These are phyloP conservation scores for Saturnispora diversa DNA, from an alignment of 805 yeast genomes.

Conservation along the genomic window DNA sequence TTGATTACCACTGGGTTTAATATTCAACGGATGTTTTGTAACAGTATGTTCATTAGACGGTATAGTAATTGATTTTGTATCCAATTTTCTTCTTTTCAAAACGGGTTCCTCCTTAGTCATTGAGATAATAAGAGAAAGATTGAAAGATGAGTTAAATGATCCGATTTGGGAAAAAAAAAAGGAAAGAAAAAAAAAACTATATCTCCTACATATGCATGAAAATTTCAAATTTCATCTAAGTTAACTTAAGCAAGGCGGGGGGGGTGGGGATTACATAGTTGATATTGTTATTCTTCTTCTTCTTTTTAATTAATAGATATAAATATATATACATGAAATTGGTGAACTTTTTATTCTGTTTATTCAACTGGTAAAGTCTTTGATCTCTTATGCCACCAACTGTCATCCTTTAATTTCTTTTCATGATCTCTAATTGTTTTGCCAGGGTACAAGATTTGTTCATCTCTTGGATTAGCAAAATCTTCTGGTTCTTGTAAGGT, in stretches of 20 bases:
- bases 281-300: too few relatives aligned
- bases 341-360: neutral
- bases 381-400: constrained; percentile 48
- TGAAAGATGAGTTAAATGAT: too few relatives aligned
- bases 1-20: constrained; percentile 67
- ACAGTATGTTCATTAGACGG: constrained; percentile 14
- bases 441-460: constrained; percentile 65
- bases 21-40: constrained; percentile 60
- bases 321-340: constrained; percentile 7
- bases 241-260: too few relatives aligned
- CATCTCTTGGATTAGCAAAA: constrained; percentile 50
- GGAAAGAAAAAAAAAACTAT: neutral
- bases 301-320: too few relatives aligned
- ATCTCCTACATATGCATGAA: too few relatives aligned
- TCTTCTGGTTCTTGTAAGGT: constrained; percentile 31
- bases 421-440: constrained; percentile 42
- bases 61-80: neutral
- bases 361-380: constrained; percentile 45
- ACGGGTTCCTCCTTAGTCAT: constrained; percentile 3
- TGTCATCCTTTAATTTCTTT: constrained; percentile 43
- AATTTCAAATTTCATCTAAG: too few relatives aligned
- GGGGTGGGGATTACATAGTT: too few relatives aligned
- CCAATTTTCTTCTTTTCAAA: constrained; percentile 4
- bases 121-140: too few relatives aligned
- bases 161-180: neutral